Conservation (phyloP, 2,329 filamentous ascomycete species). For the Ophidiomyces ophidiicola region DNA sequence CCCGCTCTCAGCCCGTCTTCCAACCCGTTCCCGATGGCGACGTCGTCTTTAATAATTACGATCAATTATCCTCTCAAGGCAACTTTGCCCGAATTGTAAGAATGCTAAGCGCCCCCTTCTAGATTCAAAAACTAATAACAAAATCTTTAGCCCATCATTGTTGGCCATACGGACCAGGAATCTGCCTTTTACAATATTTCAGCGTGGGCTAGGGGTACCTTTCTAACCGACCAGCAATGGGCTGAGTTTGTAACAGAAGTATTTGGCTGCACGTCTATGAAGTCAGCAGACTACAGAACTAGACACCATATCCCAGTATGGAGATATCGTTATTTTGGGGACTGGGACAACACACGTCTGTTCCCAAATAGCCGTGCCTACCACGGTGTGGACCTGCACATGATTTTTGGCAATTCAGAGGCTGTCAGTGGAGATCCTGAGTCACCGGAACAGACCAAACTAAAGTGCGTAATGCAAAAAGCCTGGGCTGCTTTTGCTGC, state of each 20-base stretch:
- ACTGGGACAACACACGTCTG: slow-evolving; percentile 40
- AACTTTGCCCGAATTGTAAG: slow-evolving; percentile 29
- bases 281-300: slow-evolving; percentile 29
- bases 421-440: slow-evolving; percentile 31
- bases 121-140: background rate
- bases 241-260: slow-evolving; percentile 33
- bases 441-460: slow-evolving; percentile 21
- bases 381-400: slow-evolving; percentile 39
- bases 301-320: slow-evolving; percentile 30
- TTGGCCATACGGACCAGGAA: slow-evolving; percentile 33
- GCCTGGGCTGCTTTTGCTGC: slow-evolving; percentile 34
- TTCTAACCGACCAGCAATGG: slow-evolving; percentile 31
- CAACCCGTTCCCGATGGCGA: slow-evolving; percentile 34
- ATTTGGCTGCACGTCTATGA: slow-evolving; percentile 37
- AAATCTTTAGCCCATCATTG: slow-evolving; percentile 25
- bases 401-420: slow-evolving; percentile 35
- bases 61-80: slow-evolving; percentile 23
- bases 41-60: slow-evolving; percentile 35
- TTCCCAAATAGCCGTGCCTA: slow-evolving; percentile 39
- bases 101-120: background rate
- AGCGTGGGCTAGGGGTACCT: slow-evolving; percentile 30
- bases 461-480: slow-evolving; percentile 30
- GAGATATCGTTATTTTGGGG: slow-evolving; percentile 39
- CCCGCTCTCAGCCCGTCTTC: slow-evolving; percentile 25
- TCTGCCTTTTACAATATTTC: slow-evolving; percentile 39